Percentiles rank a stretch among this genome's conserved stretches.
Conservation (phyloP, 1,139 yeast genomes). For the Hyphopichia wangnamkhiaoensis region DNA sequence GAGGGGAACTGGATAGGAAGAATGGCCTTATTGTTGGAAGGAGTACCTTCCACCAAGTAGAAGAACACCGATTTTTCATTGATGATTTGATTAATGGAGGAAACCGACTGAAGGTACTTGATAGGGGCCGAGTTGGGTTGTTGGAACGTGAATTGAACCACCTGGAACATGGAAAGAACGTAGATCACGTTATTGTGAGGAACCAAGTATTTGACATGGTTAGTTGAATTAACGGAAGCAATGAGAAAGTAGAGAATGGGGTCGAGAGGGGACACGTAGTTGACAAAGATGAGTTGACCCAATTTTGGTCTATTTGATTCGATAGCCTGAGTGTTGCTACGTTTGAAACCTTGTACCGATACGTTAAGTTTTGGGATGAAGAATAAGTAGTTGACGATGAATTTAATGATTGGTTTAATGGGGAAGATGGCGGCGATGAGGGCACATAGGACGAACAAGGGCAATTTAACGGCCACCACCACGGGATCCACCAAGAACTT, state of each 20-base stretch:
- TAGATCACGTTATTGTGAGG: conserved; percentile 40
- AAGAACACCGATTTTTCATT: conserved; percentile 29
- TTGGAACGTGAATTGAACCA: conserved; percentile 34
- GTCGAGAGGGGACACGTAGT: conserved; percentile 60
- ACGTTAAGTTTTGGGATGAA: conserved; percentile 37
- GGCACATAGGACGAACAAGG: conserved; percentile 20
- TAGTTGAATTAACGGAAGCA: too few relatives aligned
- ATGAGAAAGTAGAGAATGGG: conserved; percentile 34
- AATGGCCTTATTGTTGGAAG: conserved; percentile 64
- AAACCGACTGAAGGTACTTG: not conserved
- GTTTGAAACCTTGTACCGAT: conserved; percentile 53
- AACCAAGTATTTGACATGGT: too few relatives aligned
- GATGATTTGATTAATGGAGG: too few relatives aligned
- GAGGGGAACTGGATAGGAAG: conserved; percentile 35
- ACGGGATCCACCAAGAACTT: conserved; percentile 11
- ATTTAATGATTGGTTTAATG: conserved; percentile 16
- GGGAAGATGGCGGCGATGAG: conserved; percentile 20
- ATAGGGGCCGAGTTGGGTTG: not conserved
- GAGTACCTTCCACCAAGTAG: conserved; percentile 66
- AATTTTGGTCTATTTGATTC: conserved; percentile 47
- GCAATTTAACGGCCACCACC: conserved; percentile 25
- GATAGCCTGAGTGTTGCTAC: conserved; percentile 38
- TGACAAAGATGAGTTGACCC: conserved; percentile 50
- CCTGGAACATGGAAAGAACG: conserved; percentile 33
- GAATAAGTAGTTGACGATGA: conserved; percentile 19